Conservation (phyloP, 2,329 filamentous ascomycete genomes). For the Xylaria sp. region DNA sequence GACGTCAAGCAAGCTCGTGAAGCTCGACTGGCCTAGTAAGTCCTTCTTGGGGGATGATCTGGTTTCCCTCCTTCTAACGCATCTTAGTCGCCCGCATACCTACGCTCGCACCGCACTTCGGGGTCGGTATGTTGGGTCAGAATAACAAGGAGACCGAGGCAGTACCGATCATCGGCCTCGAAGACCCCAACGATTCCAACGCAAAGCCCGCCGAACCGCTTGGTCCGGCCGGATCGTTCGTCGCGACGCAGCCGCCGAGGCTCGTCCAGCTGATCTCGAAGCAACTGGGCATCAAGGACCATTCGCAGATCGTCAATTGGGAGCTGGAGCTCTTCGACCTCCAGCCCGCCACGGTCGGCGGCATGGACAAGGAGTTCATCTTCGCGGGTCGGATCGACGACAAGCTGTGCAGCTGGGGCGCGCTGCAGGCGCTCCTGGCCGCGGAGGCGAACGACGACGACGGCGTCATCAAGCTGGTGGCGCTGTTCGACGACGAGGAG, state of each 20-base stretch:
- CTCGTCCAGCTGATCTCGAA: slow-evolving; percentile 82
- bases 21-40: slow-evolving; percentile 83
- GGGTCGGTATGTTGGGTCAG: slow-evolving; percentile 67
- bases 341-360: slow-evolving; percentile 81
- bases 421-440: slow-evolving; percentile 79
- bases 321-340: slow-evolving; percentile 93
- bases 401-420: slow-evolving; percentile 94
- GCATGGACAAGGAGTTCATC: slow-evolving; percentile 90
- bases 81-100: slow-evolving; percentile 76
- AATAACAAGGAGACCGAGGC: slow-evolving; percentile 90
- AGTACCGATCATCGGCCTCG: slow-evolving; percentile 89
- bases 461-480: slow-evolving; percentile 82
- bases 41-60: slow-evolving; percentile 5
- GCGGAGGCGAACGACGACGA: slow-evolving; percentile 59
- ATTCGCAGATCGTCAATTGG: slow-evolving; percentile 85
- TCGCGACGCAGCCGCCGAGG: slow-evolving; percentile 79
- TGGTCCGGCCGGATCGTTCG: slow-evolving; percentile 72
- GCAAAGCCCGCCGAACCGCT: slow-evolving; percentile 47
- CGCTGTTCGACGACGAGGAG: slow-evolving; percentile 97
- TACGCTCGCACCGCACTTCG: slow-evolving; percentile 92
- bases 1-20: slow-evolving; percentile 80
- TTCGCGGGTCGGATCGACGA: slow-evolving; percentile 95
- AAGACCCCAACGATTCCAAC: slow-evolving; percentile 63
- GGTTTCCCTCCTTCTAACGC: slow-evolving; percentile 15
- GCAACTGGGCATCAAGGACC: slow-evolving; percentile 74